Evolutionary conservation across 2,329 filamentous ascomycete species (phyloP), one percentile per base, ranked within the genome.

Genomic region (Rhynchosporium secalis): DNA sequence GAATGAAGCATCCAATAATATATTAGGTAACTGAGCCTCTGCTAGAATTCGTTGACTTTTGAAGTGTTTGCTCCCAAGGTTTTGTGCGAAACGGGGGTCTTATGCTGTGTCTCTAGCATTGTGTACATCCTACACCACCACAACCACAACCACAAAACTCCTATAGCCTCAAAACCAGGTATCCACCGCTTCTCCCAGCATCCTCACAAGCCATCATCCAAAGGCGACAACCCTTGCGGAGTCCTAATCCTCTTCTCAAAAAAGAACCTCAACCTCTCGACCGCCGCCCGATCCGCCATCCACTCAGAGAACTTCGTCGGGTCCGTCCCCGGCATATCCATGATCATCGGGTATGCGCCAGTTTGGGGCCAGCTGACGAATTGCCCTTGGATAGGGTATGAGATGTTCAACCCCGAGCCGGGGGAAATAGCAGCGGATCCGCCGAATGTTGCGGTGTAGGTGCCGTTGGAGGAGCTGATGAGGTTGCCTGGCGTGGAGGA

Each of bases 311-410:
- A 78, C 4, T 66, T 68, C 2, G 72, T 71, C 1, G 71, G 67
- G 20, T 77, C 68, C 0, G 75, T 77, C 9, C 61, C 36, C 58
- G 68, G 40, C 65, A 72, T 68, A 15, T 75, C 69, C 2, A 74
- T 63, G 45, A 76, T 72, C 26, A 62, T 66, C 4, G 71, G 63
- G n/a, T 66, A 73, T 1, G 75, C 82, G 1, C 72, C 79, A 0
- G 71, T 76, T 65, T 84, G 81, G 0, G 79, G 66, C 81, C 81
- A 84, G 3, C 75, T 75, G 6, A 80, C 77, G 62, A 78, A 82
- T 52, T 74, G 64, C 6, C 74, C 78, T n/a, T 75, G 64, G 12
- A 66, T n/a, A 9, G 49, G 40, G 43, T 31, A 40, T 9, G 28
- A 15, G 31, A 47, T 40, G n/a, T 56, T 56, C 15, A 56, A 26